Evolutionary conservation across 2,329 filamentous ascomycete genomes (phyloP).

Genomic region (Colletotrichum nymphaeae): DNA sequence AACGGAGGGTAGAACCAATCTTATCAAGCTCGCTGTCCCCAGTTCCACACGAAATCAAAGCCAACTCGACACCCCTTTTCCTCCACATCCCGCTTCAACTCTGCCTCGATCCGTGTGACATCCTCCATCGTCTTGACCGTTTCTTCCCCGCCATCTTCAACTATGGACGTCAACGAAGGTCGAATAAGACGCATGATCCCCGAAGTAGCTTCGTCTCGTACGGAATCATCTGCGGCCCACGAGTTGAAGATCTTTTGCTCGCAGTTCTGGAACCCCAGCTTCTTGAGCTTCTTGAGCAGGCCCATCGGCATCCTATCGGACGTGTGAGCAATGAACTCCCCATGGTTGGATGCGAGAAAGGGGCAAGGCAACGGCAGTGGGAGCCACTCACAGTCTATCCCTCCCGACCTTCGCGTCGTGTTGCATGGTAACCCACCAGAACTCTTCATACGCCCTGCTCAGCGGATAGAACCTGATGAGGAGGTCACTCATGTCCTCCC

Average conservation of each 20-base stretch:
- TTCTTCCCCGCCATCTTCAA: conserved; percentile 18
- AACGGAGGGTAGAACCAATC: not conserved
- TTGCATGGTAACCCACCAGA: conserved; percentile 21
- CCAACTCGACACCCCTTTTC: conserved; percentile 12
- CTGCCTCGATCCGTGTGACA: conserved; percentile 10
- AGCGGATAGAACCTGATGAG: conserved; percentile 16
- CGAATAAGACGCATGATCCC: not conserved
- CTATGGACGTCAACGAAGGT: conserved; percentile 8
- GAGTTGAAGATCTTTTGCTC: conserved; percentile 22
- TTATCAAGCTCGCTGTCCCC: conserved; percentile 12
- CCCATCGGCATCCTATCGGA: conserved; percentile 7
- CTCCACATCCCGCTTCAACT: conserved; percentile 3
- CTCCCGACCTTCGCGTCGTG: conserved; percentile 17
- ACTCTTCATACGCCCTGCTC: conserved; percentile 30
- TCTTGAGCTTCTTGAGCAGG: conserved; percentile 12
- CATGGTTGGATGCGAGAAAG: not conserved
- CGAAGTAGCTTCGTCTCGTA: not conserved
- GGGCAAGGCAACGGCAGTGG: not conserved
- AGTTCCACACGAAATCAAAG: conserved; percentile 14
- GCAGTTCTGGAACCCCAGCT: not conserved
- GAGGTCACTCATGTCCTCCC: conserved; percentile 34
- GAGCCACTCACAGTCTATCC: conserved; percentile 4
- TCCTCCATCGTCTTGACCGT: conserved; percentile 24
- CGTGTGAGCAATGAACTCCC: not conserved
- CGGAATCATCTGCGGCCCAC: conserved; percentile 21